Evolutionary conservation across 768 basidiomycete genomes (phyloP).

Genomic region (Pisolithus tinctorius): DNA sequence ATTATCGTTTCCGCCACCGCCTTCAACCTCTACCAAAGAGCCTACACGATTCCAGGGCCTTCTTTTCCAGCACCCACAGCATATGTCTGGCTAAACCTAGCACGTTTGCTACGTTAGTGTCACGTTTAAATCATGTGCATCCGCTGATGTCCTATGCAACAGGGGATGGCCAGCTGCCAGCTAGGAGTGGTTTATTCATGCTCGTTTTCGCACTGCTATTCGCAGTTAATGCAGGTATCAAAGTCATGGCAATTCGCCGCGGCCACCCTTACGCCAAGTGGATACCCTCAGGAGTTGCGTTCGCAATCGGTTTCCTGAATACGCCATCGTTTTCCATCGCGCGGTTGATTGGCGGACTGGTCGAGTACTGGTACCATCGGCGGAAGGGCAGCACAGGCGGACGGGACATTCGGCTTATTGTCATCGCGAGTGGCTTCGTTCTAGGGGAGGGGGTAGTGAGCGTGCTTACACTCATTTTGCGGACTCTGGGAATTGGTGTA

Average conservation of each 20-base stretch:
- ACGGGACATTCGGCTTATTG: slow-evolving; percentile 68
- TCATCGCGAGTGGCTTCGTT: slow-evolving; percentile 93
- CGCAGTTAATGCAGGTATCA: slow-evolving; percentile 56
- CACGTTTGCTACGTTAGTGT: slow-evolving; percentile 63
- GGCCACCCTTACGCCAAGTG: slow-evolving; percentile 56
- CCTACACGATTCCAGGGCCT: slow-evolving; percentile 86
- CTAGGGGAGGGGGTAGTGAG: slow-evolving; percentile 91
- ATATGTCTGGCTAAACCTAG: slow-evolving; percentile 84
- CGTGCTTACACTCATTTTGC: slow-evolving; percentile 67
- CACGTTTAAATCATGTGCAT: neutral
- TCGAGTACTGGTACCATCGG: slow-evolving; percentile 66
- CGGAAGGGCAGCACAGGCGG: slow-evolving; percentile 40
- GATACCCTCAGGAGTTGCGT: slow-evolving; percentile 90
- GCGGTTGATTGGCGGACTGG: slow-evolving; percentile 78
- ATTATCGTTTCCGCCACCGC: slow-evolving; percentile 87
- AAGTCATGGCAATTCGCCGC: slow-evolving; percentile 48
- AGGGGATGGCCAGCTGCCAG: slow-evolving; percentile 82
- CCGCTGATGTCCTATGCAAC: slow-evolving; percentile 12
- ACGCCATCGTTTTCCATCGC: slow-evolving; percentile 93
- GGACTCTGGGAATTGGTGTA: slow-evolving; percentile 67
- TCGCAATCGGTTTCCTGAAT: slow-evolving; percentile 94
- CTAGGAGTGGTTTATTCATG: slow-evolving; percentile 75
- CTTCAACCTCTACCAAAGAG: slow-evolving; percentile 79
- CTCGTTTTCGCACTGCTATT: slow-evolving; percentile 67
- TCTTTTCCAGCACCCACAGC: slow-evolving; percentile 96